Conservation (phyloP, 139 green algal genomes). For the Haematococcus lacustris region DNA sequence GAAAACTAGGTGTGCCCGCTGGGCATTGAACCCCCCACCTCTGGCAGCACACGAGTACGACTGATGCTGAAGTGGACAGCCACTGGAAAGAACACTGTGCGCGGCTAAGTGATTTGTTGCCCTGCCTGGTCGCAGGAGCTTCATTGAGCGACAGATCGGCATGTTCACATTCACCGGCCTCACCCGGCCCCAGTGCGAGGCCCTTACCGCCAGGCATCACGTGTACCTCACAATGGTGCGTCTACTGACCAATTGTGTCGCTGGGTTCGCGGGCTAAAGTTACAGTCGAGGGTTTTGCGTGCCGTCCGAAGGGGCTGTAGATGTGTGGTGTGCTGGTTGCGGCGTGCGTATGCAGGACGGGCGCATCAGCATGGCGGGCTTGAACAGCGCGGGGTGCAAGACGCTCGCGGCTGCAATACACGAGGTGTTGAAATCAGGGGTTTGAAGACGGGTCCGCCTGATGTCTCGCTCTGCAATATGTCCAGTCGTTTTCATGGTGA, state of each 20-base stretch:
- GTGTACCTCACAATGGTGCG: constrained; percentile 36
- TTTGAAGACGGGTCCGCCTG: not conserved
- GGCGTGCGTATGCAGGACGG: constrained; percentile 7
- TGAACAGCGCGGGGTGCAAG: constrained; percentile 3
- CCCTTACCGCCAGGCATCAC: constrained; percentile 34
- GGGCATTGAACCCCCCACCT: no score
- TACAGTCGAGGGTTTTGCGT: not conserved
- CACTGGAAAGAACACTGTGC: no score
- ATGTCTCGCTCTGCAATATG: not conserved
- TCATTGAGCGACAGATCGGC: constrained; percentile 82
- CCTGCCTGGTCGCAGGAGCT: constrained; percentile 1
- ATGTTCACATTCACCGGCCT: constrained; percentile 68
- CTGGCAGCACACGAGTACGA: no score
- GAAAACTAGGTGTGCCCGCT: no score
- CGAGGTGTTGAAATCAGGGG: constrained; percentile 12
- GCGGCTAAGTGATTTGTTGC: no score
- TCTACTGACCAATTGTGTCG: not conserved
- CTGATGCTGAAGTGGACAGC: no score
- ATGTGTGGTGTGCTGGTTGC: not conserved
- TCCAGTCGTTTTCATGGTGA: not conserved
- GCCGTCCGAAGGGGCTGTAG: not conserved
- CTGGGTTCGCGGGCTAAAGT: not conserved
- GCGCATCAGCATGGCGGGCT: constrained; percentile 34
- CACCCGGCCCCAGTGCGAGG: constrained; percentile 32
- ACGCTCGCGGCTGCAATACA: constrained; percentile 28